These are phyloP conservation scores for Albatrellus ellisii DNA, from an alignment of 768 basidiomycete genomes.

Conservation along the genomic window DNA sequence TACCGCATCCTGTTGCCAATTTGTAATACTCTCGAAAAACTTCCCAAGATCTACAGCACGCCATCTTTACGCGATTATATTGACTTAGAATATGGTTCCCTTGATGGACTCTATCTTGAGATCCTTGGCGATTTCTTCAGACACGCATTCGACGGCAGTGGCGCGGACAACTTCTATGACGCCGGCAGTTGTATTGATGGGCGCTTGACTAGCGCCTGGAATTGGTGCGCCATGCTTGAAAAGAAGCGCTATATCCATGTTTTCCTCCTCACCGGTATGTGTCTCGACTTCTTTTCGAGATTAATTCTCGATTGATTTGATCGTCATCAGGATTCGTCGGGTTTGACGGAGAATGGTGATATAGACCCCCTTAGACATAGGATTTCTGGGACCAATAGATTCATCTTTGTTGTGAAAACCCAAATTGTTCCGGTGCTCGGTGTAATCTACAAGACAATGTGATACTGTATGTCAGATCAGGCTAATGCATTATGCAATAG, in stretches of 20 bases:
- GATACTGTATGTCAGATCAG: no score
- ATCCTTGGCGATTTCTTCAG: slow-evolving; percentile 78
- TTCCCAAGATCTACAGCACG: slow-evolving; percentile 49
- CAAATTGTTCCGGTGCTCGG: no score
- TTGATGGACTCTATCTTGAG: slow-evolving; percentile 53
- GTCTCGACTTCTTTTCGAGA: not conserved
- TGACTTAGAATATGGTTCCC: slow-evolving; percentile 71
- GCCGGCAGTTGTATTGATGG: slow-evolving; percentile 81
- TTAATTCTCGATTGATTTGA: not conserved
- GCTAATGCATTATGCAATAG: no score
- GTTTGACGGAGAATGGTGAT: slow-evolving; percentile 78
- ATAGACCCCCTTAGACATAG: not conserved
- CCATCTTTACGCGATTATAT: slow-evolving; percentile 66
- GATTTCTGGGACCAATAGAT: not conserved
- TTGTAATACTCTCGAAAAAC: slow-evolving; percentile 68
- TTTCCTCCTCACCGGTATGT: slow-evolving; percentile 63
- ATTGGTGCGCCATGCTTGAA: slow-evolving; percentile 79
- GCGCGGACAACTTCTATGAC: slow-evolving; percentile 86
- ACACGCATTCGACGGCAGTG: slow-evolving; percentile 82
- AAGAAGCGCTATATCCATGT: slow-evolving; percentile 78
- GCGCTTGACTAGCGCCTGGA: slow-evolving; percentile 81
- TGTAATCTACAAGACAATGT: no score
- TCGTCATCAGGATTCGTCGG: slow-evolving; percentile 53
- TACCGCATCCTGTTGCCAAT: slow-evolving; percentile 84
- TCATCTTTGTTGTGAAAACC: no score